phyloP scores from a whole-genome alignment of 2,329 filamentous ascomycete genomes.

The Cladosporium sp. region DNA sequence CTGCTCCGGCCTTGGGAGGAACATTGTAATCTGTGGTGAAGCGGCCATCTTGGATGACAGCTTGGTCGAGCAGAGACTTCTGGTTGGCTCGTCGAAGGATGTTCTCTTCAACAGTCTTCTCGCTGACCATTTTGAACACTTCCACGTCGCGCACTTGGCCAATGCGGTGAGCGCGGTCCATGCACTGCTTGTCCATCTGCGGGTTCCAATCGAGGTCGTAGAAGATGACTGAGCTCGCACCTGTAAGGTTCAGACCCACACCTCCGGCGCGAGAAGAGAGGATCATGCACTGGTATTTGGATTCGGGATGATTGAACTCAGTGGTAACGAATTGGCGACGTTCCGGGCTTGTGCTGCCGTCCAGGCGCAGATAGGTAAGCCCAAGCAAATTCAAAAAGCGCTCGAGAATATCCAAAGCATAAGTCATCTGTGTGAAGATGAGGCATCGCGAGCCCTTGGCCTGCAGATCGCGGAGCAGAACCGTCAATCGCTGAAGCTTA shows the following conservation, averaged over 20 bases:
- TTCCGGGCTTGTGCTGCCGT: constrained; percentile 95
- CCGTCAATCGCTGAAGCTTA: constrained; percentile 88
- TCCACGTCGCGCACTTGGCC: constrained; percentile 97
- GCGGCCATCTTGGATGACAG: constrained; percentile 96
- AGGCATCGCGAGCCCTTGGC: constrained; percentile 87
- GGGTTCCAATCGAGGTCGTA: constrained; percentile 99
- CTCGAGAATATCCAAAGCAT: constrained; percentile 94
- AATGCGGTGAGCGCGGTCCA: constrained; percentile 95
- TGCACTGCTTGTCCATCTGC: constrained; percentile 99
- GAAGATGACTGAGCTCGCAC: constrained; percentile 96
- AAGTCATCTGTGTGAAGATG: constrained; percentile 99
- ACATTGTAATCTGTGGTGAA: constrained; percentile 85
- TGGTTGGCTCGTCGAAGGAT: constrained; percentile 95
- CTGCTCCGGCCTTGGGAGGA: constrained; percentile 34
- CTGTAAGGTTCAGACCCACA: constrained; percentile 92
- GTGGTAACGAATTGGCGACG: constrained; percentile 94
- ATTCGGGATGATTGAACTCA: constrained; percentile 86
- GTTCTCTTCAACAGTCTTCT: constrained; percentile 89
- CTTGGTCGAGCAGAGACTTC: constrained; percentile 95
- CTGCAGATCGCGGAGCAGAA: constrained; percentile 81
- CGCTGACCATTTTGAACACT: constrained; percentile 71
- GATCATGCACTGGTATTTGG: constrained; percentile 91
- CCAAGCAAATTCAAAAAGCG: constrained; percentile 98
- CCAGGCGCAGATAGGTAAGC: constrained; percentile 91
- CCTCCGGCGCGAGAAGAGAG: constrained; percentile 92